Base-by-base conservation (phyloP, 495 filamentous ascomycete species). In the Chaetomium cochliodes region DNA sequence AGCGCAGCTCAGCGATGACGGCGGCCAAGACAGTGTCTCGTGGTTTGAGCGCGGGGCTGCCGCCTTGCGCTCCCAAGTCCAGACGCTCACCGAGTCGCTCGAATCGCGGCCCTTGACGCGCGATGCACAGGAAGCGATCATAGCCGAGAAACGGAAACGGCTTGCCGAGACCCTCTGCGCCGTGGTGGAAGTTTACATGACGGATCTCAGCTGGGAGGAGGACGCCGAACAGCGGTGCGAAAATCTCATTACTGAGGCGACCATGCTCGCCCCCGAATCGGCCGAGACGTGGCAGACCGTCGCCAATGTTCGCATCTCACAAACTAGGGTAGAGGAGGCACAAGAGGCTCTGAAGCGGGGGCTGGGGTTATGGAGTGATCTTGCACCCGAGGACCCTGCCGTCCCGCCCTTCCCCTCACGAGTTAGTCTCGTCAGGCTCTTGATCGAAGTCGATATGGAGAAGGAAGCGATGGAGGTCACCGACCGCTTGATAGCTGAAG, bases 171-270 rank as follows among this genome's bases (percentile, higher is more conserved):
- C 92, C 5, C 82, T 99, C 30, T 98, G 96, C 76, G 90, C 88
- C 2, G 87, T 97, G 60, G 86, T 90, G 0, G 96, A 99, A 75
- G 89, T 97, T 39, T 98, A 97, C 74, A 99, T 99, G 96, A 98
- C 92, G 33, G 96, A 99, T 79, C 82, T 99, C 65, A 81, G 90
- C 26, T 96, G 91, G 90, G 92, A 96, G 74, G 86, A 88, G 54
- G 91, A 96, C 67, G 93, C 92, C 2, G 96, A 98, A 75, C 75
- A 80, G 51, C 81, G 86, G 58, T 98, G 96, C 80, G 93, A 98
- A 73, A 73, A 82, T 3, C 84, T 94, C 50, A 87, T 97, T 56
- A 92, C 91, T 7, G 92, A 97, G 74, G 96, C 96, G 11, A 84
- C 92, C 18, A 74, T 92, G 47, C 81, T 92, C 20, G 87, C 85